These are phyloP conservation scores for Cantharellus anzutake DNA, from an alignment of 768 basidiomycete genomes.

Conservation along the genomic window DNA sequence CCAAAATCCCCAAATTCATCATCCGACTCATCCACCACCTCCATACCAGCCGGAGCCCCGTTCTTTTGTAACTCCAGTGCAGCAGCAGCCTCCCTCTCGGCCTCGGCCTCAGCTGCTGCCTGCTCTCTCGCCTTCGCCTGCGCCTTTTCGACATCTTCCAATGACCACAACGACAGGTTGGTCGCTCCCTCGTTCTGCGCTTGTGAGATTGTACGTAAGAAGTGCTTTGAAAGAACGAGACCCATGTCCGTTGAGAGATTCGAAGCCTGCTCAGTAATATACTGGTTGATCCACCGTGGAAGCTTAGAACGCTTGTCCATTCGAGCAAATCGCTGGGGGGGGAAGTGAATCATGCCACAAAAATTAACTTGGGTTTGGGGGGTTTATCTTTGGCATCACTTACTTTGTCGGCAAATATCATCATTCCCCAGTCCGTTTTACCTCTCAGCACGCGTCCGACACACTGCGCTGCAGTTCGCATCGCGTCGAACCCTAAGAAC, in stretches of 20 bases:
- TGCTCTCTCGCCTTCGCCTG: slow-evolving; percentile 65
- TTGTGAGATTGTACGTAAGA: slow-evolving; percentile 98
- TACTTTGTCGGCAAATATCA: slow-evolving; percentile 99
- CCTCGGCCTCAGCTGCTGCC: slow-evolving; percentile 27
- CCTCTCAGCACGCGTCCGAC: slow-evolving; percentile 94
- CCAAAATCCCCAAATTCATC: slow-evolving; percentile 17
- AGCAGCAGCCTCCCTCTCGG: slow-evolving; percentile 5
- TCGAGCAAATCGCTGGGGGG: slow-evolving; percentile 61
- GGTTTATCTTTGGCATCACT: slow-evolving; percentile 3
- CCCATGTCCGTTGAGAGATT: slow-evolving; percentile 99
- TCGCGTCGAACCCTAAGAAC: slow-evolving; percentile 96
- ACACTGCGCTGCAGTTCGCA: slow-evolving; percentile 98
- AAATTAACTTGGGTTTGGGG: background rate
- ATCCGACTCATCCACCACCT: slow-evolving; percentile 33
- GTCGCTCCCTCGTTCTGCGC: slow-evolving; percentile 93
- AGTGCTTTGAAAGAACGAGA: slow-evolving; percentile 78
- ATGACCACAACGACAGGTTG: slow-evolving; percentile 70
- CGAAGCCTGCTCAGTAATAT: slow-evolving; percentile 94
- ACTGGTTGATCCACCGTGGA: slow-evolving; percentile 97
- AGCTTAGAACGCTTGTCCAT: slow-evolving; percentile 89
- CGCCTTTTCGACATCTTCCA: slow-evolving; percentile 76
- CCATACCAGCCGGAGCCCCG: slow-evolving; percentile 14
- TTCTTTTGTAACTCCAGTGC: slow-evolving; percentile 17
- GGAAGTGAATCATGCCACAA: background rate
- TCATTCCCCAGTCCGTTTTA: slow-evolving; percentile 98